Base-by-base conservation (phyloP, 257 asterid species). In the Nemophila menziesii region DNA sequence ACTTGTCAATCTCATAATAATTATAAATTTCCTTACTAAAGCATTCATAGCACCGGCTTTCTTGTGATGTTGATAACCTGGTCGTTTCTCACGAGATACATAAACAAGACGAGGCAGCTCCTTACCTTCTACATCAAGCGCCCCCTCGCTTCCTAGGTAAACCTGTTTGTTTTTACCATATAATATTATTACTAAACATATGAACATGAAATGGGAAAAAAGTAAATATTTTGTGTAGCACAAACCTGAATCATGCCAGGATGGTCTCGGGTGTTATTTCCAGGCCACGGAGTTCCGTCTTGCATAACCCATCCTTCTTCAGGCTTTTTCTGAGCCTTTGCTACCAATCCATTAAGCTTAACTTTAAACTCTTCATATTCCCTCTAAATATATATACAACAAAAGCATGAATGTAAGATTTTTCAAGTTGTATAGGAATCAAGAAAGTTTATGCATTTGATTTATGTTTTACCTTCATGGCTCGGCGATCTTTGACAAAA, bases 251-350 rank as follows among this genome's bases (percentile, higher is more conserved):
- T 79, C 94, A 82, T 82, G 56, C 94, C 94, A 40, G 94, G 89
- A 55, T 82, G 94, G 50, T 82, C 89, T 1, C 94, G 70, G 22
- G 84, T 79, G 64, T 70, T 79, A 65, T 82, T 82, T 43, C 94
- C 94, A 0, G 94, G 94, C 94, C 94, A 82, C 5, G 84, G 94
- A 22, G 87, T 73, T 12, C 94, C 94, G 43, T 82, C 92, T 56
- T 82, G 92, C 92, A 82, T 82, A 42, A 79, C 78, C 94, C 94
- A 82, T 22, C 92, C 94, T 56, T 82, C 94, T 65, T 82, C 94
- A 14, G 94, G 94, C 60, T 79, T 79, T 67, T 79, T 82, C 69
- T 54, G 92, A 54, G 94, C 94, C 64, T 75, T 75, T 19, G 94
- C 84, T 41, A 82, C 94, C 51, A 82, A 48, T 15, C 82, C 79